Base-by-base conservation (phyloP, 2,329 filamentous ascomycete genomes). In the Hypoxylon sp. region DNA sequence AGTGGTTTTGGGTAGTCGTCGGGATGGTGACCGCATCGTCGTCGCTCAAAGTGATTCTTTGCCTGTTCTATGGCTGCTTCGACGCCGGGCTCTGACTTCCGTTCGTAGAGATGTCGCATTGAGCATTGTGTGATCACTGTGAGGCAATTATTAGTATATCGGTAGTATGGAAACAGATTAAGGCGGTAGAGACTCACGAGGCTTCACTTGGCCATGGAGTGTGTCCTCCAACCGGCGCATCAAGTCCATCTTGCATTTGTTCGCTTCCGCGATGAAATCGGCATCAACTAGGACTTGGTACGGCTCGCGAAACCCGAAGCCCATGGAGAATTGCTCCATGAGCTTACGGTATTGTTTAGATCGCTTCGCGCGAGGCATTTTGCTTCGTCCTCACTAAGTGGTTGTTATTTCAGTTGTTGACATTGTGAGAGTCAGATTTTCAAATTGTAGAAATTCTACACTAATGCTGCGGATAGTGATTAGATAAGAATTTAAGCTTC, bases 231-330 rank as follows among this genome's bases (percentile, higher is more conserved):
- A 83, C 22, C 91, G 89, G 39, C 87, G 86, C 54, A 92, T 84
- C n/a, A 98, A 84, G 69, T 97, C 92, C 92, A 98, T 97, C 76
- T 95, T 96, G 84, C 92, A 96, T 54, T 89, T 88, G 72, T 91
- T 89, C 22, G 94, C 90, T 78, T 97, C 93, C 76, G 88, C 87
- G 57, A 98, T 87, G 74, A 98, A 93, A 71, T 94, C 90, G 66
- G 93, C 92, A 78, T 97, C 94, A 68, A 98, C 90, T 47, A 97
- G 84, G 57, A 97, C 91, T 83, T 98, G 96, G 82, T 98, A 98
- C 10, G 96, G 94, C 82, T 96, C 92, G 74, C 94, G 93, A 80
- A 98, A 98, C 67, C 92, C 91, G 79, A 97, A 98, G 67, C 90
- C 90, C 80, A 95, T 87, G 78, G 91, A 90, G 86, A 94, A 97